Evolutionary conservation across 169 alveolate genomes (phyloP), one percentile per base, ranked within the genome.

Genomic region (Perkinsus olseni): DNA sequence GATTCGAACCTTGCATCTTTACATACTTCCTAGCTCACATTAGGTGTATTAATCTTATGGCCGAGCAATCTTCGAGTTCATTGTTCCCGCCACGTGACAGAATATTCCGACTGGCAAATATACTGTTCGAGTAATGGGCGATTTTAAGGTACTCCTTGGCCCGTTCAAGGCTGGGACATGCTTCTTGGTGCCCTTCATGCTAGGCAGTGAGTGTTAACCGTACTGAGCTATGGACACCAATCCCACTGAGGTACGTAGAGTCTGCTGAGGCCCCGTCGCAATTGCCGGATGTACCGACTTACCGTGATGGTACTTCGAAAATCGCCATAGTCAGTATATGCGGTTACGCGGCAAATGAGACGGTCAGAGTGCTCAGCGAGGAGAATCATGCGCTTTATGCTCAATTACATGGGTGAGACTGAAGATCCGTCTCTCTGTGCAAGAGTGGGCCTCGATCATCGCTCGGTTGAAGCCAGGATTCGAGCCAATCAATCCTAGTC

Each of bases 81-180:
- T n/a, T n/a, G n/a, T n/a, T n/a, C n/a, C n/a, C n/a, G n/a, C n/a
- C n/a, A n/a, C n/a, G n/a, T n/a, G n/a, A n/a, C n/a, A n/a, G n/a
- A n/a, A n/a, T n/a, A n/a, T n/a, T n/a, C n/a, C n/a, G n/a, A n/a
- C n/a, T n/a, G n/a, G n/a, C n/a, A n/a, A n/a, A n/a, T n/a, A n/a
- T n/a, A n/a, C n/a, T n/a, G n/a, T n/a, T n/a, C n/a, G 62, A 45
- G 24, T 45, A 45, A 45, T 10, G 24, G 17, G 6, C 62, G 62
- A 45, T 10, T 17, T 45, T 17, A 45, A 45, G 62, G 92, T 38
- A 90, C 92, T 21, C 92, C 92, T 0, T 90, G 92, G 92, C 92
- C 92, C 17, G 45, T 90, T 36, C 92, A 90, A 90, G 92, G 91
- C 0, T 74, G 92, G 92, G 92, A 91, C 37, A 91, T 91, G 92